These are phyloP conservation scores for Lagerstroemia speciosa DNA, from an alignment of 345 rosid genomes.

Conservation along the genomic window DNA sequence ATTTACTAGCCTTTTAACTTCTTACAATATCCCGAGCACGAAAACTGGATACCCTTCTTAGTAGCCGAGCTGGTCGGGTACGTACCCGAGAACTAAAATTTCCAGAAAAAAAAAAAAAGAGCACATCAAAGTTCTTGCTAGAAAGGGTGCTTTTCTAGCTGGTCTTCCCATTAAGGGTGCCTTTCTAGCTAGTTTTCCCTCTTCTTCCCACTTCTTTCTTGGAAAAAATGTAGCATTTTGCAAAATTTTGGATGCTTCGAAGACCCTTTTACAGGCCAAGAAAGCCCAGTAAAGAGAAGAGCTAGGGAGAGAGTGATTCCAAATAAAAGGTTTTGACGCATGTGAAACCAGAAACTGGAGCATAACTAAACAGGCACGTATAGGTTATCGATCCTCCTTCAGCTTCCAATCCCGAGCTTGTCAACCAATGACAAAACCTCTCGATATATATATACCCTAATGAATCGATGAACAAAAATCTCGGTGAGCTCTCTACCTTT, in stretches of 20 bases:
- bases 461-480: conserved; percentile 2
- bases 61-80: too few species aligned
- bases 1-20: too few species aligned
- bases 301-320: neutral
- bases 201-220: neutral
- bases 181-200: neutral
- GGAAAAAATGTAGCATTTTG: neutral
- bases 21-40: too few species aligned
- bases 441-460: conserved; percentile 2
- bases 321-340: neutral
- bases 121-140: too few species aligned
- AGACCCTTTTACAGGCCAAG: neutral
- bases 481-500: neutral
- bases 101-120: too few species aligned
- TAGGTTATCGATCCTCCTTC: neutral
- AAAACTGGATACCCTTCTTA: too few species aligned
- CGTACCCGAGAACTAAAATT: too few species aligned
- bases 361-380: neutral
- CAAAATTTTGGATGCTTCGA: neutral
- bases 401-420: neutral
- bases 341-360: neutral
- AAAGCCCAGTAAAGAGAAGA: neutral
- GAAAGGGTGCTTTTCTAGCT: too few species aligned
- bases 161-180: too few species aligned
- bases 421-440: neutral